A percentile compares a stretch with the other conserved stretches of the same genome.
These are phyloP conservation scores for Phytophthora parvispora DNA, from an alignment of 352 stramenopile genomes.

Conservation along the genomic window DNA sequence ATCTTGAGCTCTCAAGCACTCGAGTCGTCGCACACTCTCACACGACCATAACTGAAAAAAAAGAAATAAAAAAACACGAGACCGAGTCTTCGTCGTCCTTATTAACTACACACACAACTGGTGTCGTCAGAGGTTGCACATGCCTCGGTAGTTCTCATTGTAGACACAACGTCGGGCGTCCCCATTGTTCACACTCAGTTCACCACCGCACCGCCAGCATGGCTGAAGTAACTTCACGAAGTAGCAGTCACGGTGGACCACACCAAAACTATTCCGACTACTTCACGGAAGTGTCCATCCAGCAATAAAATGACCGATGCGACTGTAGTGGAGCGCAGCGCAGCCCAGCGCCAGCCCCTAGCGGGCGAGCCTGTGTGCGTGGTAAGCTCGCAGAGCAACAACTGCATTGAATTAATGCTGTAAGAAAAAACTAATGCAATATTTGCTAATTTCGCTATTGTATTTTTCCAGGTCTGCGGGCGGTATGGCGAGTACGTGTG, in stretches of 20 bases:
- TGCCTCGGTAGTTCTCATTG: not conserved
- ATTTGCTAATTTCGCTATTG: not conserved
- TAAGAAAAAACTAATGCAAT: not conserved
- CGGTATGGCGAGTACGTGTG: constrained; percentile 86
- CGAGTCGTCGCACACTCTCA: not conserved
- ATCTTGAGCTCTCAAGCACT: constrained; percentile 2
- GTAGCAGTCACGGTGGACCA: not conserved
- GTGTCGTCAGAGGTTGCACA: not conserved
- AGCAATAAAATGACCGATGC: constrained; percentile 17
- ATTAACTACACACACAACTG: not conserved
- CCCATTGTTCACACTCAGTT: no score
- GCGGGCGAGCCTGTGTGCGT: constrained; percentile 55
- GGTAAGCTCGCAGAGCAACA: constrained; percentile 37
- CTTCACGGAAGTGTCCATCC: not conserved
- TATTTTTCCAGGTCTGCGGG: constrained; percentile 61
- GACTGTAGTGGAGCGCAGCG: constrained; percentile 32
- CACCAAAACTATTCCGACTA: not conserved
- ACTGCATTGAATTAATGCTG: no score
- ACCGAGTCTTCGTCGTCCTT: constrained; percentile 25
- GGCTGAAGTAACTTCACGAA: constrained; percentile 15
- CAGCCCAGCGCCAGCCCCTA: constrained; percentile 43
- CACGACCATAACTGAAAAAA: constrained; percentile 14
- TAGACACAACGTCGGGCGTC: no score
- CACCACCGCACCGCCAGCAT: no score
- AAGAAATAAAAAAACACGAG: constrained; percentile 29